Evolutionary conservation across 176 grass and related monocot genomes (phyloP), one percentile per base, ranked within the genome.

Genomic region (Phoenix dactylifera): DNA sequence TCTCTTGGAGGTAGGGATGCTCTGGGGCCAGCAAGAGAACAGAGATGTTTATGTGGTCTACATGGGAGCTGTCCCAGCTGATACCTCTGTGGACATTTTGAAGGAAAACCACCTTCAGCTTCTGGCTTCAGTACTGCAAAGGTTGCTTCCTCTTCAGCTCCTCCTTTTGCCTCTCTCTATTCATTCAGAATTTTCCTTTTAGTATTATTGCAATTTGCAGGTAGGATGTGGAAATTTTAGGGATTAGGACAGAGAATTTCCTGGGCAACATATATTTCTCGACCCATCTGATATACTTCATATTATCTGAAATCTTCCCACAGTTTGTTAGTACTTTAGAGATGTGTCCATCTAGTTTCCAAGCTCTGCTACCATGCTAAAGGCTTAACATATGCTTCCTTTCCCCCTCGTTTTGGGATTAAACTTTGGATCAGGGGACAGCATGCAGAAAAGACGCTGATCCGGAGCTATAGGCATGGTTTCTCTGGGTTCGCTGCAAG

Each of bases 401-500:
- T 0, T 15, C 5, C 32, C 18, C 24, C 18, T 65, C 50, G 16
- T 32, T n/a, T 12, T 28, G n/a, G 5, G n/a, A 25, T 57, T 52
- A 49, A 52, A 49, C 62, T 62, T 49, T 64, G 54, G 2, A 54
- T 2, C 59, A 85, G 89, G 54, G 82, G 72, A 22, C 63, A 70
- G 39, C 16, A 49, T 6, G 69, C 57, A 0, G 57, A 72, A 18
- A 85, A 59, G 52, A 77, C 68, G 17, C 68, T 96, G 54, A 66
- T 90, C 17, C 78, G 82, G 53, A 88, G 82, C 64, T 90, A 96
- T 75, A 96, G 73, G 61, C 67, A 84, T 55, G 75, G 58, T 1
- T 96, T 96, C 83, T 96, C 91, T 0, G 86, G 91, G 18, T 96
- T 96, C 54, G 83, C 83, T 0, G 91, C 91, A 10, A 77, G 83